These are phyloP conservation scores for Lyophyllum semitale DNA, from an alignment of 768 basidiomycete species.

Conservation along the genomic window DNA sequence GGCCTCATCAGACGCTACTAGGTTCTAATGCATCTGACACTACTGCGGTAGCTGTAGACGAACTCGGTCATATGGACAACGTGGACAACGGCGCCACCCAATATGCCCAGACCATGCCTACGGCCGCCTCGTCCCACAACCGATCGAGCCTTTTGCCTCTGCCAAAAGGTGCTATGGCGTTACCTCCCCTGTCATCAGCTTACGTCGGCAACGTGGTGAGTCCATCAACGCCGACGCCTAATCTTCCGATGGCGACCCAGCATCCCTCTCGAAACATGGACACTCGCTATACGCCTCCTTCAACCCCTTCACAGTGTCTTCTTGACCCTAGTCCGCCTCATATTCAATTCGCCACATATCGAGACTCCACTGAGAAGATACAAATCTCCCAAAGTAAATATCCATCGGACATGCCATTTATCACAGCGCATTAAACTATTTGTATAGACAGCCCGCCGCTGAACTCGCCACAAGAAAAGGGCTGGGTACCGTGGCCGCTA, in stretches of 20 bases:
- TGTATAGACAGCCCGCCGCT: not conserved
- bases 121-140: not conserved
- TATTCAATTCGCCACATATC: slow-evolving; percentile 25
- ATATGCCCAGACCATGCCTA: not conserved
- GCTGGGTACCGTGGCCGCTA: slow-evolving; percentile 48
- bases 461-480: not conserved
- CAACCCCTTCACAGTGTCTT: slow-evolving; percentile 15
- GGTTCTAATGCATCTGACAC: slow-evolving; percentile 3
- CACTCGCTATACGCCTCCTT: slow-evolving; percentile 13
- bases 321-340: slow-evolving; percentile 14
- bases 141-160: slow-evolving; percentile 5
- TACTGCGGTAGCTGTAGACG: slow-evolving; percentile 2
- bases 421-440: not conserved
- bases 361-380: slow-evolving; percentile 6
- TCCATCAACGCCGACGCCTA: not conserved
- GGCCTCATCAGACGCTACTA: not conserved
- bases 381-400: not conserved
- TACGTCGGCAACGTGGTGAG: slow-evolving; percentile 5
- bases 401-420: too few relatives aligned
- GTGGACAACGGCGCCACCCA: not conserved
- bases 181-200: slow-evolving; percentile 4
- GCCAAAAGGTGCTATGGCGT: slow-evolving; percentile 19
- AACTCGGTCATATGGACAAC: not conserved
- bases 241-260: not conserved
- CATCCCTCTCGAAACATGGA: not conserved